Evolutionary conservation across 78 protist species (phyloP).

Genomic region (Parvularia atlantis): DNA sequence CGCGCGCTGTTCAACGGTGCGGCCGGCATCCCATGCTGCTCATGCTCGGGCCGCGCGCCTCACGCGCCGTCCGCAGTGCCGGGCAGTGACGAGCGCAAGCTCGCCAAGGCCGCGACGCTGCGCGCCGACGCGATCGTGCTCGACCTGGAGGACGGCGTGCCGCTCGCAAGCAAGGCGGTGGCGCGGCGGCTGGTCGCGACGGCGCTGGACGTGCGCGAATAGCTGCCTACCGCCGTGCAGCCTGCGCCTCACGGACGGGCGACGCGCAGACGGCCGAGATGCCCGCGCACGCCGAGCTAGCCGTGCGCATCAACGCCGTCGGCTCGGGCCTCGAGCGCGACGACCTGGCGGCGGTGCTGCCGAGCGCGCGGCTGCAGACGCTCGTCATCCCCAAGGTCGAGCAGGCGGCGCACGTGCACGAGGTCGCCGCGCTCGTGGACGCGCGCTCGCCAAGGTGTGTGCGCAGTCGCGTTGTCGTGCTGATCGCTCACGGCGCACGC

Average conservation of each 20-base stretch:
- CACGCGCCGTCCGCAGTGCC: background rate
- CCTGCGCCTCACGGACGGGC: background rate
- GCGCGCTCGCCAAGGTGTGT: too few species aligned
- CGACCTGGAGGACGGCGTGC: conserved; percentile 5
- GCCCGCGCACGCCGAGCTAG: background rate
- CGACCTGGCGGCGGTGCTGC: background rate
- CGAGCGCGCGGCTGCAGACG: background rate
- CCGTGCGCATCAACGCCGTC: background rate
- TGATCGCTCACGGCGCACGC: too few species aligned
- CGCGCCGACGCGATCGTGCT: background rate
- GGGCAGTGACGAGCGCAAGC: background rate
- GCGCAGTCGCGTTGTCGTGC: too few species aligned
- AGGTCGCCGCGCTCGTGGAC: background rate
- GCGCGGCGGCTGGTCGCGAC: background rate
- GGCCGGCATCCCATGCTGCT: background rate
- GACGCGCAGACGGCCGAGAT: too few species aligned
- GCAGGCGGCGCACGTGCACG: background rate
- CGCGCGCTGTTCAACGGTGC: background rate
- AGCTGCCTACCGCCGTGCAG: background rate
- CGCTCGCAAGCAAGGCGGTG: background rate
- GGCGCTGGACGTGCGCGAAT: background rate
- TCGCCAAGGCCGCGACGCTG: background rate
- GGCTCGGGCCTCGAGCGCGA: background rate
- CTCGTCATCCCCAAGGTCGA: conserved; percentile 11
- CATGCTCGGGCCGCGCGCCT: background rate